Percentiles rank a stretch among this genome's conserved stretches.
These are phyloP conservation scores for Jacaranda mimosifolia DNA, from an alignment of 257 asterid genomes.

Conservation along the genomic window DNA sequence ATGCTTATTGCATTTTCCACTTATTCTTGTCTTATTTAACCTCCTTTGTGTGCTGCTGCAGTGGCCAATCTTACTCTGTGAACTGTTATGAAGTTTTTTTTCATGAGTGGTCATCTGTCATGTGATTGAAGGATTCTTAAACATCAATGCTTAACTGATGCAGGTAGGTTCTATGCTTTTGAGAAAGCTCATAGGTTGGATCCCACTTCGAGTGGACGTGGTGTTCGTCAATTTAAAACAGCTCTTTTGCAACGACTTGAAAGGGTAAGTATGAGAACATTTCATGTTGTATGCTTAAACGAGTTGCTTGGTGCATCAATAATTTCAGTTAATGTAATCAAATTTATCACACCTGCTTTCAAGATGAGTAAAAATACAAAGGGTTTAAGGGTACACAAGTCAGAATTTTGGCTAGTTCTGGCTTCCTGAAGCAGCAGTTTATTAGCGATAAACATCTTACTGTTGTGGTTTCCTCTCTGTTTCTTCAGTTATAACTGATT, in stretches of 20 bases:
- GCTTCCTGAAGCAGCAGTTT: background rate
- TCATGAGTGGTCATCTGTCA: background rate
- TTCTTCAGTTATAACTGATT: conserved; percentile 9
- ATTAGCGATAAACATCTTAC: background rate
- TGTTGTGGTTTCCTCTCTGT: background rate
- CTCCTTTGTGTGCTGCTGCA: conserved; percentile 7
- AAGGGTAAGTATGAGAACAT: conserved; percentile 57
- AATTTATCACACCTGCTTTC: conserved; percentile 21
- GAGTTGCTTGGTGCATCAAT: conserved; percentile 23
- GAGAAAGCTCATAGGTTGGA: conserved; percentile 96
- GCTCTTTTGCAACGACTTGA: conserved; percentile 95
- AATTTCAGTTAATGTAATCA: conserved; percentile 2
- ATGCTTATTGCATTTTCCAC: conserved; percentile 7
- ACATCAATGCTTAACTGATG: conserved; percentile 38
- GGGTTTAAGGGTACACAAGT: conserved; percentile 1
- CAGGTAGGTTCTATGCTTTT: conserved; percentile 98
- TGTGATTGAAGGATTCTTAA: conserved; percentile 32
- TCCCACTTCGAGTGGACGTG: conserved; percentile 98
- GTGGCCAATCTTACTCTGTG: background rate
- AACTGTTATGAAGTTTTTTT: conserved; percentile 9
- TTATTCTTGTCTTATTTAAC: background rate
- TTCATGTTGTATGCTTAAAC: conserved; percentile 28
- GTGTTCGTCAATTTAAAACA: conserved; percentile 97
- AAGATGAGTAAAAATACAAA: background rate
- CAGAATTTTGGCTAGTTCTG: conserved; percentile 2